Evolutionary conservation across 345 rosid species (phyloP).

Genomic region (Boechera stricta): DNA sequence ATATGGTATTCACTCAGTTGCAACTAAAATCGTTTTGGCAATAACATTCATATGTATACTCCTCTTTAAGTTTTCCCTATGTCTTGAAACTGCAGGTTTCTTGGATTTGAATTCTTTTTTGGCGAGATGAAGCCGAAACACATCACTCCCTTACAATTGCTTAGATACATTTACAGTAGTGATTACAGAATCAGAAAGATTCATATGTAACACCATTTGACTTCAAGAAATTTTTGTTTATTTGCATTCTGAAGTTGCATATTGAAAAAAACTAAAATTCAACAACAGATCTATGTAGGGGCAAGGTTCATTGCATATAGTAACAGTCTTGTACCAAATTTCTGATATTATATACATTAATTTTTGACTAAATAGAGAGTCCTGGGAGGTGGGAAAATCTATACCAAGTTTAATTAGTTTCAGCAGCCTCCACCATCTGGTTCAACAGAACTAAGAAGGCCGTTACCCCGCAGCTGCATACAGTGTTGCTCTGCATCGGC

Average conservation of each 20-base stretch:
- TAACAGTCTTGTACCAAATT: constrained; percentile 40
- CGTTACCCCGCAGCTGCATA: constrained; percentile 94
- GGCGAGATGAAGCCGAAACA: background rate
- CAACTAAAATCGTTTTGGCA: background rate
- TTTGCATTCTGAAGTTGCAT: constrained; percentile 24
- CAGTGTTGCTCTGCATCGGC: constrained; percentile 96
- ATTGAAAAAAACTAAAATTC: background rate
- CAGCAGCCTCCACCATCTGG: constrained; percentile 93
- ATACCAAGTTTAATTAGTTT: constrained; percentile 34
- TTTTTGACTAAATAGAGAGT: constrained; percentile 24
- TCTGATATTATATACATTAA: constrained; percentile 42
- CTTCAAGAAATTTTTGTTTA: constrained; percentile 35
- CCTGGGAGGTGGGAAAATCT: constrained; percentile 22
- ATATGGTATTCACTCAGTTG: constrained; percentile 42
- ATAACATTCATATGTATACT: background rate
- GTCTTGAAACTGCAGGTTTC: constrained; percentile 26
- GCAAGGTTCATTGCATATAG: constrained; percentile 32
- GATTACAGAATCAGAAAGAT: constrained; percentile 21
- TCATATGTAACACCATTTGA: constrained; percentile 26
- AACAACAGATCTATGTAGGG: constrained; percentile 11
- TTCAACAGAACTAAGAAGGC: constrained; percentile 90
- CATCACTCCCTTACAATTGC: constrained; percentile 1
- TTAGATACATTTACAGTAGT: constrained; percentile 24
- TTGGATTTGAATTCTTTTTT: background rate
- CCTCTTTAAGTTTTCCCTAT: constrained; percentile 1